These are phyloP conservation scores for Multifurca ochricompacta DNA, from an alignment of 768 basidiomycete species.

Conservation along the genomic window DNA sequence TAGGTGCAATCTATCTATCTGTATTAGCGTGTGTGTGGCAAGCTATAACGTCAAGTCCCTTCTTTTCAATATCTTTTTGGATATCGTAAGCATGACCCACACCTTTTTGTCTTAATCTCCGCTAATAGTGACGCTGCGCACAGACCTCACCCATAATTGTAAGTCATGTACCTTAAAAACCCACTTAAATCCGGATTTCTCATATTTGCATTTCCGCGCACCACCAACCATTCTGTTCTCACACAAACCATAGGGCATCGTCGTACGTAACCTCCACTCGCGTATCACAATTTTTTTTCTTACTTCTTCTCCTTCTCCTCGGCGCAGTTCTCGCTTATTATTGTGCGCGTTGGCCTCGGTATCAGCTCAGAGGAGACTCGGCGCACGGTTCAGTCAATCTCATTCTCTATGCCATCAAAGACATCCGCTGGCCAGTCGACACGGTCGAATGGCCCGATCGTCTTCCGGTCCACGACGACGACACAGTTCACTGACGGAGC, in stretches of 20 bases:
- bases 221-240: background rate
- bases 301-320: background rate
- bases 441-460: slow-evolving; percentile 2
- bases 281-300: background rate
- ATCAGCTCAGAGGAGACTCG: slow-evolving; percentile 12
- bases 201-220: background rate
- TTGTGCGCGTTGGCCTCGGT: slow-evolving; percentile 16
- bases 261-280: slow-evolving; percentile 11
- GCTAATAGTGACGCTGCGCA: background rate
- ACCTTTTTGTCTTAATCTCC: background rate
- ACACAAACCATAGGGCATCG: slow-evolving; percentile 10
- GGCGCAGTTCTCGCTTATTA: slow-evolving; percentile 18
- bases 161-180: background rate
- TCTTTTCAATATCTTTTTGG: slow-evolving; percentile 17
- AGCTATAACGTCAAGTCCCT: background rate
- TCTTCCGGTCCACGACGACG: slow-evolving; percentile 16
- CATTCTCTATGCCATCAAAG: slow-evolving; percentile 20
- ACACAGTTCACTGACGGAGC: slow-evolving; percentile 6
- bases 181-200: background rate
- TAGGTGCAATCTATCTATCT: slow-evolving; percentile 14
- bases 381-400: slow-evolving; percentile 3
- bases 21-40: slow-evolving; percentile 8
- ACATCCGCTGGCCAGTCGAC: background rate
- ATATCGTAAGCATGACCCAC: slow-evolving; percentile 1
- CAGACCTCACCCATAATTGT: slow-evolving; percentile 19